These are phyloP conservation scores for Cladosporium sphaerospermum DNA, from an alignment of 2,329 filamentous ascomycete genomes.

Conservation along the genomic window DNA sequence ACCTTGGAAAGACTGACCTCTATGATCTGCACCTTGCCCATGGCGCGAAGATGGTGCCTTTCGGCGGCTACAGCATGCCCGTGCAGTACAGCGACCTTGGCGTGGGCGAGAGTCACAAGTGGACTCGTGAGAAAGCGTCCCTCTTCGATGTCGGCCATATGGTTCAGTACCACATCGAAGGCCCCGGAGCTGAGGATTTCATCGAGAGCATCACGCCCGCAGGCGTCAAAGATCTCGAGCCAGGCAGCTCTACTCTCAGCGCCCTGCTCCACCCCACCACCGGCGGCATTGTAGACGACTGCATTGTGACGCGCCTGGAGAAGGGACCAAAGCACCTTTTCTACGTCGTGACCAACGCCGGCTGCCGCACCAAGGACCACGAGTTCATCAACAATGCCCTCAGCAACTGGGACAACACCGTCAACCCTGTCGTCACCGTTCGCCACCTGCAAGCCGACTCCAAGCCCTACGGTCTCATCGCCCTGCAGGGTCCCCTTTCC, in stretches of 20 bases:
- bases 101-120: conserved; percentile 79
- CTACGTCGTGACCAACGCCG: conserved; percentile 95
- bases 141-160: conserved; percentile 97
- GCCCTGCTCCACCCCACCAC: conserved; percentile 70
- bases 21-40: conserved; percentile 71
- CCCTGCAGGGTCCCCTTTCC: conserved; percentile 79
- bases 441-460: conserved; percentile 32
- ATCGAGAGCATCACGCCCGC: conserved; percentile 80
- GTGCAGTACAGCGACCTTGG: conserved; percentile 75
- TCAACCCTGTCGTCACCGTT: conserved; percentile 31
- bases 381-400: conserved; percentile 69
- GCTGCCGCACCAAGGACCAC: conserved; percentile 81
- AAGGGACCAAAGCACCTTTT: conserved; percentile 47
- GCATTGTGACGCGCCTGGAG: conserved; percentile 79
- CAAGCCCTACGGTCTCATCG: conserved; percentile 69
- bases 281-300: conserved; percentile 93
- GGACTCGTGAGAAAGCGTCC: conserved; percentile 80
- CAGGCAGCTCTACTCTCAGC: conserved; percentile 74
- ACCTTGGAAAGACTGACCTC: conserved; percentile 54
- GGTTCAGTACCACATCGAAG: conserved; percentile 80
- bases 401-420: conserved; percentile 50
- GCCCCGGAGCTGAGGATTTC: conserved; percentile 72
- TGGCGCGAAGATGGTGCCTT: conserved; percentile 93
- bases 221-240: conserved; percentile 56
- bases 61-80: conserved; percentile 88